Evolutionary conservation across 2,329 filamentous ascomycete genomes (phyloP), one percentile per base, ranked within the genome.

Genomic region (Polychaeton citri): DNA sequence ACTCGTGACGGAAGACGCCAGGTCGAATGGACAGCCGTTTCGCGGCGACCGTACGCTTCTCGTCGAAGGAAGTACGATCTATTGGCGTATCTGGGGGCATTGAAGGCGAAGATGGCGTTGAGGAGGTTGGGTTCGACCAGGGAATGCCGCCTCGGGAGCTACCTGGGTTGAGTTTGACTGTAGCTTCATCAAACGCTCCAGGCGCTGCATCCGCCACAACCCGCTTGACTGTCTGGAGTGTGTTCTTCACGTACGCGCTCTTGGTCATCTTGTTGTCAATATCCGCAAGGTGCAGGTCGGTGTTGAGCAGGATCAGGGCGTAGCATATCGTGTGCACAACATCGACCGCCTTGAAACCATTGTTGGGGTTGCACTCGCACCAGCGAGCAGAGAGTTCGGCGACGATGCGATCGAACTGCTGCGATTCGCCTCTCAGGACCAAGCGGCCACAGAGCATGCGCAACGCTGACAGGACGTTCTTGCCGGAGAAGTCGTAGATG

Each of bases 271-370:
- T 93, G 49, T 82, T 77, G 42, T 93, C 86, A 48, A 96, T 94
- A 53, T 96, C 87, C 39, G 88, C 90, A 52, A 96, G 61, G 52
- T 98, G 88, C 38, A 98, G 67, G 63, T 98, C 90, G 21, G 90
- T 98, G 52, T 98, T 98, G 43, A 98, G 71, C 8, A 98, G 70
- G 53, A 98, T 79, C 44, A 98, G 76, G 1, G 90, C 95, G 59
- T 96, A 98, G 61, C 85, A 92, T 44, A 96, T 92, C 17, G 87
- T 95, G 57, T 98, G 88, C 13, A 98, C 87, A 33, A 96, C 81
- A 63, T 96, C 88, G 81, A 51, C 75, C 37, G 81, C 76, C 60
- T 90, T 95, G 69, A 96, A 98, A 10, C 88, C 87, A 59, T 98
- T 86, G 30, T 78, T 80, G 1, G 82, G 75, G 54, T 98, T 98